Evolutionary conservation across 202 grass and related monocot species (phyloP), one percentile per base, ranked within the genome.

Genomic region (Schoenoplectus triqueter): DNA sequence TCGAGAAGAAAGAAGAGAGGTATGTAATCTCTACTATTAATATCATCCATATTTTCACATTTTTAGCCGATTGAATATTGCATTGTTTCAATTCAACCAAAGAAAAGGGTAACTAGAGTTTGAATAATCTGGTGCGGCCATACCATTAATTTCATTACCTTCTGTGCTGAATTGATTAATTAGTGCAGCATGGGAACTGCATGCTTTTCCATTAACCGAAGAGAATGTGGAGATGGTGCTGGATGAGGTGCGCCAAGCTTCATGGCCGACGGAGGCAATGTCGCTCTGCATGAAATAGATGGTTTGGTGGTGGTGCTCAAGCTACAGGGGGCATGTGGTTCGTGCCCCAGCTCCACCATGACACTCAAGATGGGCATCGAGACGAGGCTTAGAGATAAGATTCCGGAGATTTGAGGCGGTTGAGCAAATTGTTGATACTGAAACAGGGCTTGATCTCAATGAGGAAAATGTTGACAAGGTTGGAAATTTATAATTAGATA

Each of bases 301-400:
- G 91, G 93, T 71, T 84, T 95, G 10, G 91, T 98, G 60, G 95
- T 95, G 56, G 95, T 95, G 84, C 76, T 98, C 66, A 98, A 94
- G 87, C 86, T 98, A 81, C 95, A 98, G 86, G 95, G 95, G 1
- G 93, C 95, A 0, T 98, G 95, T 14, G 93, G 95, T 46, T 98
- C 95, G 13, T 98, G 95, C 88, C 95, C 95, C 3, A 98, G 95
- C 90, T 98, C 95, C 73, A 95, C 93, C 84, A 98, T 98, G 95
- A 95, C 93, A 14, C 88, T 98, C 86, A 98, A 94, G 90, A 98
- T 94, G 95, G 95, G 95, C 7, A 98, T 98, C 64, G 95, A 98
- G 81, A 90, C 90, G 0, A 91, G 95, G 73, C 90, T 98, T 78
- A 89, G 91, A 8, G 95, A 98, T 86, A 98, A 98, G 91, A 98